phyloP scores from a whole-genome alignment of 2,329 filamentous ascomycete genomes.

The Talaromyces albobiverticillius region DNA sequence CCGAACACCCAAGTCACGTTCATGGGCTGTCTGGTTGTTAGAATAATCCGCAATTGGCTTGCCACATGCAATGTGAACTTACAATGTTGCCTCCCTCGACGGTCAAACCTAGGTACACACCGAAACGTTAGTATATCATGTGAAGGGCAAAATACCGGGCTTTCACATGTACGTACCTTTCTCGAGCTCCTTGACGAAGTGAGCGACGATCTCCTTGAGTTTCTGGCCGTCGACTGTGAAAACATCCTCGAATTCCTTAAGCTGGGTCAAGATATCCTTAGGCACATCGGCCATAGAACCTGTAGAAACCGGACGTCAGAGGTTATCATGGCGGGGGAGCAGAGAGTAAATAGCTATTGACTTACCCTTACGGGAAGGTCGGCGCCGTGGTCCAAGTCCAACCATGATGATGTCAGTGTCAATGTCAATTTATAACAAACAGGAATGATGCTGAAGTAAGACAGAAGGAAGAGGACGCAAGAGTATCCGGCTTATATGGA shows the following conservation, averaged over 20 bases:
- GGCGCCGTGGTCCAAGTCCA: slow-evolving; percentile 60
- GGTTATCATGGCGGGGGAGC: neutral
- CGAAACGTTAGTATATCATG: slow-evolving; percentile 10
- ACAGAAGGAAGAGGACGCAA: slow-evolving; percentile 5
- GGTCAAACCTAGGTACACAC: slow-evolving; percentile 65
- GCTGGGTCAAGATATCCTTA: slow-evolving; percentile 75
- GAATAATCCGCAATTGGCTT: slow-evolving; percentile 15
- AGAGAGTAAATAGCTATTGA: slow-evolving; percentile 23
- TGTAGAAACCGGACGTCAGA: slow-evolving; percentile 32
- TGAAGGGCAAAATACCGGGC: neutral
- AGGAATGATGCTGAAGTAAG: neutral
- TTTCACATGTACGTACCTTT: slow-evolving; percentile 60
- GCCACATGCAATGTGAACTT: slow-evolving; percentile 46
- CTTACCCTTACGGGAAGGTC: slow-evolving; percentile 72
- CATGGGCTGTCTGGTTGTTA: slow-evolving; percentile 68
- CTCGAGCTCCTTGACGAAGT: slow-evolving; percentile 83
- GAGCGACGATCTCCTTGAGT: slow-evolving; percentile 84
- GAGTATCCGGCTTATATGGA: too few species aligned
- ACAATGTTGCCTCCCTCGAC: slow-evolving; percentile 92
- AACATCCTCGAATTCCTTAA: slow-evolving; percentile 76
- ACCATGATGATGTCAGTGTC: slow-evolving; percentile 56
- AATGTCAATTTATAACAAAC: neutral
- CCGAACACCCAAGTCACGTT: slow-evolving; percentile 96
- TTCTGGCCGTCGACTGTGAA: slow-evolving; percentile 76
- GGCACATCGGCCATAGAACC: slow-evolving; percentile 91